Base-by-base conservation (phyloP, 257 asterid genomes). In the Ligustrum vulgare region DNA sequence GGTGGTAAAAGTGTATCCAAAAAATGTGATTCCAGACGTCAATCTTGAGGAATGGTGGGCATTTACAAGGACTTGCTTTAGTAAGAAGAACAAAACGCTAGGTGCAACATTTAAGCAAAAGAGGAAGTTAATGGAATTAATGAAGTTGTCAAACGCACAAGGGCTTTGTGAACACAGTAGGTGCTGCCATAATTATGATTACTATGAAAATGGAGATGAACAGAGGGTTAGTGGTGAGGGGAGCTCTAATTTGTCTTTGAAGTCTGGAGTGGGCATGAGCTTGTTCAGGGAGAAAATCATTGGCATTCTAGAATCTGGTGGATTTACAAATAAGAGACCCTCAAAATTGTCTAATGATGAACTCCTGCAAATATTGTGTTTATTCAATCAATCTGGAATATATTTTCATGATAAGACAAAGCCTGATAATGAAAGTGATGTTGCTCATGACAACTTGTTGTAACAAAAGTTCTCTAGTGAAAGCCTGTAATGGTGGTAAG, bases 31-130 rank as follows among this genome's bases (percentile, higher is more conserved):
- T 75, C 93, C 92, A 2, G 71, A 82, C 54, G 93, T 95, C 6
- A 77, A 95, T 86, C 83, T 88, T 47, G 74, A 87, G 0, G 99
- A 95, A 58, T 94, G 99, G 99, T 84, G 91, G 84, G 94, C 96
- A 0, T 95, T 91, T 78, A 91, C 96, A 0, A 85, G 97, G 75
- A 88, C 91, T 69, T 93, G 98, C 77, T 95, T 95, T 79, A 76
- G 87, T 68, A 91, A 87, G 82, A 92, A 93, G 78, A 93, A 95
- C 85, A 95, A 90, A 76, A 95, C 99, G 3, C 74, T 95, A 23
- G 98, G 99, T 5, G 98, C 98, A 7, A 89, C 78, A 18, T 90
- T 95, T 80, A 92, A 90, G 94, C 91, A 90, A 81, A 95, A 95
- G 91, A 89, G 80, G 83, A 91, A 84, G 86, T 37, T 89, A 75